Conservation (phyloP, 2,329 filamentous ascomycete genomes). For the Aspergillus ochraceus region DNA sequence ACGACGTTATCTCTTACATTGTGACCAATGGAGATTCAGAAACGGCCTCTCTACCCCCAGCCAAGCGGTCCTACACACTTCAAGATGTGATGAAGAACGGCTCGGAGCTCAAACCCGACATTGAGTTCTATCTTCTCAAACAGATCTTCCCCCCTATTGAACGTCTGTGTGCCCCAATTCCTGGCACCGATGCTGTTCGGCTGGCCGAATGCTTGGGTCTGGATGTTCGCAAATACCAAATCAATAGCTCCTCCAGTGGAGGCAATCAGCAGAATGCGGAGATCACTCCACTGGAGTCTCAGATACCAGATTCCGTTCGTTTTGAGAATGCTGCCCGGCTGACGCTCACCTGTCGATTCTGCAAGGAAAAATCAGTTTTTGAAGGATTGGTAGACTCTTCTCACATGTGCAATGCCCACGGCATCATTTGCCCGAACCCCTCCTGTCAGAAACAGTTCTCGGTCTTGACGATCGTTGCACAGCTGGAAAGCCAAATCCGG, state of each 20-base stretch:
- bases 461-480: conserved; percentile 75
- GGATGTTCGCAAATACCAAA: conserved; percentile 82
- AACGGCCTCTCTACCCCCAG: conserved; percentile 63
- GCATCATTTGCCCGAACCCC: conserved; percentile 67
- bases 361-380: conserved; percentile 71
- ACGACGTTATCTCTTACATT: conserved; percentile 95
- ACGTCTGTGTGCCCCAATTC: conserved; percentile 93
- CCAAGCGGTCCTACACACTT: conserved; percentile 85
- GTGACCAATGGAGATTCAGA: conserved; percentile 69
- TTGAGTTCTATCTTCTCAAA: conserved; percentile 98
- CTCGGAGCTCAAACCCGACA: conserved; percentile 75
- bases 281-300: conserved; percentile 88
- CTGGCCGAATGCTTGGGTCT: conserved; percentile 92
- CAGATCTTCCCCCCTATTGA: conserved; percentile 98
- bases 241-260: conserved; percentile 56
- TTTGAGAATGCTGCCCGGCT: conserved; percentile 81
- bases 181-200: conserved; percentile 84
- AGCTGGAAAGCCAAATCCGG: conserved; percentile 83
- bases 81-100: conserved; percentile 80
- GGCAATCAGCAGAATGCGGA: conserved; percentile 60
- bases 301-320: conserved; percentile 86
- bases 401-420: conserved; percentile 67
- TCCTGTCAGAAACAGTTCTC: conserved; percentile 66
- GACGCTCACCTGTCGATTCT: conserved; percentile 75
- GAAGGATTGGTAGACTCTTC: conserved; percentile 67